phyloP scores from a whole-genome alignment of 2,329 filamentous ascomycete species.

The Pseudogymnoascus sp. region DNA sequence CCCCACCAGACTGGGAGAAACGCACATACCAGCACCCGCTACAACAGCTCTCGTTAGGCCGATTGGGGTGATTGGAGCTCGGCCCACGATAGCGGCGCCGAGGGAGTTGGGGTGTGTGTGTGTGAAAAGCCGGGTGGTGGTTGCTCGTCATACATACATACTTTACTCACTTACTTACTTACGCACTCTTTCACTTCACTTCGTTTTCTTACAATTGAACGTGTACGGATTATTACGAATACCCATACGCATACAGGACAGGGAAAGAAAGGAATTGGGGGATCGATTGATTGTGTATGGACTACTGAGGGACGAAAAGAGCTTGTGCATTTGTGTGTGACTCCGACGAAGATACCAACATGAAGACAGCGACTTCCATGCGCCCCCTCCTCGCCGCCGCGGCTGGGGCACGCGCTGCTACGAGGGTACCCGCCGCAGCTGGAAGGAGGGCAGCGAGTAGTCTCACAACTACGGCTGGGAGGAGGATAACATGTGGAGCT shows the following conservation, averaged over 20 bases:
- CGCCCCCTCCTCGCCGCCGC: background rate
- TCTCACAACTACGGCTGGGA: background rate
- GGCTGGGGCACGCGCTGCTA: background rate
- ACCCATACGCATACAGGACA: background rate
- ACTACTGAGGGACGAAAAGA: background rate
- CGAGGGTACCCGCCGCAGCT: background rate
- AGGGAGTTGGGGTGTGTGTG: background rate
- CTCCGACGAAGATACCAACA: background rate
- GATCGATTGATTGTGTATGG: background rate
- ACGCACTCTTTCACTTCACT: background rate
- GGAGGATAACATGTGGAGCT: background rate
- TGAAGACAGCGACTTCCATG: background rate
- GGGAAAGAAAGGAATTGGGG: background rate
- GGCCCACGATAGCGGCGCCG: background rate
- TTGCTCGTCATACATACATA: background rate
- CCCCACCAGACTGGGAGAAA: background rate
- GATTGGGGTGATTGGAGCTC: conserved; percentile 6
- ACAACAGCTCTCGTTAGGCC: background rate
- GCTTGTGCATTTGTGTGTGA: too few relatives aligned
- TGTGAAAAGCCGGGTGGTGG: background rate
- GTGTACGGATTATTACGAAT: background rate
- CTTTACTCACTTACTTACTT: background rate
- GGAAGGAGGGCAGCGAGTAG: background rate
- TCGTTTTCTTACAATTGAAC: background rate
- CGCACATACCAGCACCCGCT: background rate